These are phyloP conservation scores for Aspergillus versicolor DNA, from an alignment of 2,329 filamentous ascomycete genomes.

Conservation along the genomic window DNA sequence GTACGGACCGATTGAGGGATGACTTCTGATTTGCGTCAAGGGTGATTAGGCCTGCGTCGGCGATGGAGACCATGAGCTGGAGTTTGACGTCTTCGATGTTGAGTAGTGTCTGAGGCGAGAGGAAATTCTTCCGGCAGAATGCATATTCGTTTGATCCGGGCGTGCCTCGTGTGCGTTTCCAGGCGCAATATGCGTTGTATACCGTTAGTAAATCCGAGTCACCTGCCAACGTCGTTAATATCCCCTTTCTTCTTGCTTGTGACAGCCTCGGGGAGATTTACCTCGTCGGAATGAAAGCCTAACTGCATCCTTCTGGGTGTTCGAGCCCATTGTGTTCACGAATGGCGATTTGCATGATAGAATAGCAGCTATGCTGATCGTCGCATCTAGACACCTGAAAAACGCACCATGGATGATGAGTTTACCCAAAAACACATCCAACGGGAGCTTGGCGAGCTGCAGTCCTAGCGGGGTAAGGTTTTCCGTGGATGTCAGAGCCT, in stretches of 20 bases:
- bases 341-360: slow-evolving; percentile 95
- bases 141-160: slow-evolving; percentile 73
- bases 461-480: slow-evolving; percentile 82
- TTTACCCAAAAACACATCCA: slow-evolving; percentile 95
- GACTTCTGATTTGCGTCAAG: slow-evolving; percentile 72
- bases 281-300: slow-evolving; percentile 74
- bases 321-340: slow-evolving; percentile 78
- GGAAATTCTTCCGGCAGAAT: slow-evolving; percentile 93
- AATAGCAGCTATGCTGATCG: slow-evolving; percentile 87
- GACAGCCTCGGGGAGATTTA: slow-evolving; percentile 20
- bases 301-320: slow-evolving; percentile 76
- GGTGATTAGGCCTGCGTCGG: slow-evolving; percentile 78
- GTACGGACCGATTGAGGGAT: slow-evolving; percentile 60
- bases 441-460: slow-evolving; percentile 81
- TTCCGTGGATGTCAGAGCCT: slow-evolving; percentile 77
- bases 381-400: slow-evolving; percentile 88
- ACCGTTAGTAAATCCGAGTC: slow-evolving; percentile 91
- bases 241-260: neutral
- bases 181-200: slow-evolving; percentile 89
- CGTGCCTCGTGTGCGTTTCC: slow-evolving; percentile 78
- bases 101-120: slow-evolving; percentile 80
- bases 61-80: slow-evolving; percentile 80
- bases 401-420: slow-evolving; percentile 81
- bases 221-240: slow-evolving; percentile 41
- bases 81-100: slow-evolving; percentile 96